Percentiles rank a stretch among this genome's conserved stretches.
These are phyloP conservation scores for Myriosclerotinia curreyana DNA, from an alignment of 2,329 filamentous ascomycete genomes.

Conservation along the genomic window DNA sequence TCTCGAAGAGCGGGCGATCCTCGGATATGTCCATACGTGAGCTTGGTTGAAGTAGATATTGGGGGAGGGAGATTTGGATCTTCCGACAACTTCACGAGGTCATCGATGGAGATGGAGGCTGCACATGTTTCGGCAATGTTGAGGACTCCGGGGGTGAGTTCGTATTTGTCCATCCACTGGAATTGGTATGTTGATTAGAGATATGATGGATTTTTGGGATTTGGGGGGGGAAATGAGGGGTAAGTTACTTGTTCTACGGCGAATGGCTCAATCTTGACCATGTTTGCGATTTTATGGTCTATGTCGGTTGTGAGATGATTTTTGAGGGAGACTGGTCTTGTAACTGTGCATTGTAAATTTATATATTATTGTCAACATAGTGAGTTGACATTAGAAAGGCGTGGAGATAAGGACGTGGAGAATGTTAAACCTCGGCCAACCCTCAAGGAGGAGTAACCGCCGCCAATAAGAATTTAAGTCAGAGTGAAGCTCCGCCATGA, in stretches of 20 bases:
- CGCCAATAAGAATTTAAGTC: neutral
- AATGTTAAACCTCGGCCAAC: neutral
- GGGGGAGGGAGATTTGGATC: constrained; percentile 47
- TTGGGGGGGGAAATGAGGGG: neutral
- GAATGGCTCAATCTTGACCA: constrained; percentile 61
- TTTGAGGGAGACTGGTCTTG: constrained; percentile 17
- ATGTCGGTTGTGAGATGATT: constrained; percentile 1
- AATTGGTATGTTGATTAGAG: constrained; percentile 15
- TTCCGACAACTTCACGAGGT: constrained; percentile 59
- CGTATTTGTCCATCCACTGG: constrained; percentile 63
- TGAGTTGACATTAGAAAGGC: neutral
- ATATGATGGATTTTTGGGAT: constrained; percentile 2
- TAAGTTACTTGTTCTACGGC: constrained; percentile 64
- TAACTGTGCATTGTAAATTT: constrained; percentile 18
- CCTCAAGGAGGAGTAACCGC: no score
- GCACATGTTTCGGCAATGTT: constrained; percentile 81
- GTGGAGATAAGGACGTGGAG: neutral
- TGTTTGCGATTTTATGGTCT: constrained; percentile 34
- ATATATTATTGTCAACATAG: constrained; percentile 9
- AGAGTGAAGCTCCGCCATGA: neutral
- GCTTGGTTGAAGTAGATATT: constrained; percentile 53
- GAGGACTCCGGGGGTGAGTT: constrained; percentile 53
- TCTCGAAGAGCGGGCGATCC: constrained; percentile 62
- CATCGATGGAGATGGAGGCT: constrained; percentile 68
- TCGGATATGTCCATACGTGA: constrained; percentile 72